These are phyloP conservation scores for Casuarina glauca DNA, from an alignment of 306 rosid species.

Conservation along the genomic window DNA sequence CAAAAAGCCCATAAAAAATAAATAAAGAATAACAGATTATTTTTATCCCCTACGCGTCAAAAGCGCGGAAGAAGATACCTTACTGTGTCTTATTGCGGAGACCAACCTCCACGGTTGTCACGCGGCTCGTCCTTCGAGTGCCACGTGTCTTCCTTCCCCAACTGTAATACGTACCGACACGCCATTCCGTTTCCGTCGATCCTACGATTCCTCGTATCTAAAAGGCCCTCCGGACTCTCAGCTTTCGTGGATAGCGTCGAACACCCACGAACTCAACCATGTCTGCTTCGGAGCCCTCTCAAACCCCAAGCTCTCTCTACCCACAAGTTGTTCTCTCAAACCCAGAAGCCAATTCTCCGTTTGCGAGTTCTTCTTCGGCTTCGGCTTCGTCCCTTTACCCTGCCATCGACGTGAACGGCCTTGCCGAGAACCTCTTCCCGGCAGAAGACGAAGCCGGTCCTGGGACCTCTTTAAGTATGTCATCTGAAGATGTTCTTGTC, in stretches of 20 bases:
- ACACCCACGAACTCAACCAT: neutral
- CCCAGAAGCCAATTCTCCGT: constrained; percentile 44
- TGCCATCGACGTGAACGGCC: constrained; percentile 30
- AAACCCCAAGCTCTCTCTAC: constrained; percentile 35
- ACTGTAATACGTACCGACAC: neutral
- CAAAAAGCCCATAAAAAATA: neutral
- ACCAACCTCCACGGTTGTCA: neutral
- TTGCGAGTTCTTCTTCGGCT: constrained; percentile 22
- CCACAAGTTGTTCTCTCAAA: constrained; percentile 47
- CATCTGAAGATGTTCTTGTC: constrained; percentile 48
- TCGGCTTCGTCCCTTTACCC: constrained; percentile 43
- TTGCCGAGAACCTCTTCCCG: constrained; percentile 47
- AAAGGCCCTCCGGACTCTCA: neutral
- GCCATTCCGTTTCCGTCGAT: constrained; percentile 14
- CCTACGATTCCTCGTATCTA: neutral
- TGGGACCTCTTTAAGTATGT: neutral
- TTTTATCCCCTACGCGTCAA: no score
- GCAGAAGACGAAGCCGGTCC: constrained; percentile 38
- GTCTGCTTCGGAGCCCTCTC: constrained; percentile 22
- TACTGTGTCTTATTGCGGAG: neutral
- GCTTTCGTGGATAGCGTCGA: neutral
- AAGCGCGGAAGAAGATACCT: no score
- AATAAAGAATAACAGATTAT: no score
- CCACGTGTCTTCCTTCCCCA: constrained; percentile 12
- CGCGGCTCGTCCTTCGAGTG: constrained; percentile 5